Percentiles rank a stretch among this genome's conserved stretches.
These are phyloP conservation scores for Mycocentrospora acerina DNA, from an alignment of 2,329 filamentous ascomycete genomes.

Conservation along the genomic window DNA sequence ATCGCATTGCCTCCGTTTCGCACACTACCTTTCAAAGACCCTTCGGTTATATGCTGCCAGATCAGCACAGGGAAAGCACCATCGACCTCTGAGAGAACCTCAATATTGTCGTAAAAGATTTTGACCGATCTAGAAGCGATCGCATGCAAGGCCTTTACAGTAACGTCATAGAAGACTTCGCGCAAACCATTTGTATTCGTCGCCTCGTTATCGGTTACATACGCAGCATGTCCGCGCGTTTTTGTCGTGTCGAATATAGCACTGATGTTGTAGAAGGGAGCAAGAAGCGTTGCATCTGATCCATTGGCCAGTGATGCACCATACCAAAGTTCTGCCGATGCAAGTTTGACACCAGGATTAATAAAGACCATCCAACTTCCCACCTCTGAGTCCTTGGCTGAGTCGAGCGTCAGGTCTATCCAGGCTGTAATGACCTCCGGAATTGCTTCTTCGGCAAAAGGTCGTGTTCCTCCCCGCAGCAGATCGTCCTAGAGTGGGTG, in stretches of 20 bases:
- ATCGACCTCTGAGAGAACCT: slow-evolving; percentile 3
- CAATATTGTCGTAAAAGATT: slow-evolving; percentile 10
- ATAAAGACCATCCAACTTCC: slow-evolving; percentile 30
- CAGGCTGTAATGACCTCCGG: slow-evolving; percentile 15
- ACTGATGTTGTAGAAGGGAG: slow-evolving; percentile 3
- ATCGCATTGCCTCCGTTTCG: slow-evolving; percentile 20
- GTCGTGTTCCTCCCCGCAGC: slow-evolving; percentile 14
- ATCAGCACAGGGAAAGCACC: slow-evolving; percentile 10
- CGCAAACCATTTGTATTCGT: slow-evolving; percentile 4
- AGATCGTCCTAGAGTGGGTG: slow-evolving; percentile 11
- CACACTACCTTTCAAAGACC: slow-evolving; percentile 21
- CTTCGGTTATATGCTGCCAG: slow-evolving; percentile 19
- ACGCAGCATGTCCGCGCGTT: neutral
- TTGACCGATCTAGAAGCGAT: slow-evolving; percentile 12
- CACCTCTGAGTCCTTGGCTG: slow-evolving; percentile 22
- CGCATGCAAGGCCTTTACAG: slow-evolving; percentile 11
- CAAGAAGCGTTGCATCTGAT: neutral
- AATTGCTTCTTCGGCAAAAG: slow-evolving; percentile 9
- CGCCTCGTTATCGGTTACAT: slow-evolving; percentile 4
- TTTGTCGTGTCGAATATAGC: neutral
- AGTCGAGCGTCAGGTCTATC: slow-evolving; percentile 6
- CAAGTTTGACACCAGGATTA: slow-evolving; percentile 5
- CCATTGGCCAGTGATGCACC: slow-evolving; percentile 11
- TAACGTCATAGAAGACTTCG: slow-evolving; percentile 13
- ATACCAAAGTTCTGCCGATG: slow-evolving; percentile 17